phyloP scores from a whole-genome alignment of 2,329 filamentous ascomycete genomes.

The Fusarium hostae region DNA sequence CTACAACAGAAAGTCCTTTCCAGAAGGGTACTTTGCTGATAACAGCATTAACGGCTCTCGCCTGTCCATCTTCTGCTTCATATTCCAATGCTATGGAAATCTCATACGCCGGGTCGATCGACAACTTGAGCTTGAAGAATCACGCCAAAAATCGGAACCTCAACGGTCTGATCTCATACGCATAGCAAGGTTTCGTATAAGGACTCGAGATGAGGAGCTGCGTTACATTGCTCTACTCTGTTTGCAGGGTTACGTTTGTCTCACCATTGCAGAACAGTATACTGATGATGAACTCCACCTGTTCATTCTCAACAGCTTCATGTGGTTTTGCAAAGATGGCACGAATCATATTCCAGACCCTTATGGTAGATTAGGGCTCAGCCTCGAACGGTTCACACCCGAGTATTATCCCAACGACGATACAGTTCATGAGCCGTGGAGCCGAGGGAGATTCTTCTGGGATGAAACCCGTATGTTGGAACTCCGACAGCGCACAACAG shows the following conservation, averaged over 20 bases:
- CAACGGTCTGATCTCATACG: rapidly evolving
- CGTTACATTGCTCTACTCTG: neutral
- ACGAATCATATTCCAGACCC: neutral
- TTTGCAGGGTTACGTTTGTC: neutral
- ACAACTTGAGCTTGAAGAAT: neutral
- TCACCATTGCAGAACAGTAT: rapidly evolving
- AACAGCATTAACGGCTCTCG: neutral
- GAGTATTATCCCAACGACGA: neutral
- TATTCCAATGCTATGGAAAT: neutral
- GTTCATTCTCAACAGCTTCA: neutral
- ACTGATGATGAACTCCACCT: rapidly evolving
- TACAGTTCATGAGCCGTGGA: neutral
- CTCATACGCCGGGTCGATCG: neutral
- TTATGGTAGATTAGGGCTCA: rapidly evolving
- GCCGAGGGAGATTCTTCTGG: neutral
- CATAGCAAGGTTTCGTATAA: rapidly evolving
- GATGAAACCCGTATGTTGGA: neutral
- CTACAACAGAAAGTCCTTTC: neutral
- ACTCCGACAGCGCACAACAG: neutral
- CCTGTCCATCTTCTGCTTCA: neutral
- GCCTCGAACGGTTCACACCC: neutral
- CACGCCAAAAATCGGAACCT: neutral
- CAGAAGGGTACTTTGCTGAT: neutral
- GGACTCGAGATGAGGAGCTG: neutral
- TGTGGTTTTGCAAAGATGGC: neutral